Conservation (phyloP, 108 stramenopile genomes). For the Nannochloropsis gaditana region DNA sequence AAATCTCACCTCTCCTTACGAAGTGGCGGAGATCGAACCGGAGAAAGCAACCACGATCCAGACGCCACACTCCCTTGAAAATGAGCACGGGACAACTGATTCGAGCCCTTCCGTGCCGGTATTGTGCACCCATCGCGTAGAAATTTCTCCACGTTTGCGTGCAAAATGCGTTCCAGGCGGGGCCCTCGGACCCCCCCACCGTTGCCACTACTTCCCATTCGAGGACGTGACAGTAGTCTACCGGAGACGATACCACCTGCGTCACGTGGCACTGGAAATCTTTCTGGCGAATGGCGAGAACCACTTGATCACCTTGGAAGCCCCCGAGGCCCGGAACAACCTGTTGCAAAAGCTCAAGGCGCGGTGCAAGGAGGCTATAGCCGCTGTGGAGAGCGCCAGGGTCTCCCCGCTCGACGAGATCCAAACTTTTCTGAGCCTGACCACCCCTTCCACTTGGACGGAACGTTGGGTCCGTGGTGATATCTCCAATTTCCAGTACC, state of each 20-base stretch:
- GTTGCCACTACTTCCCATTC: not conserved
- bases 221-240: not conserved
- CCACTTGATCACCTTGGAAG: not conserved
- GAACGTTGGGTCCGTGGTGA: slow-evolving; percentile 23
- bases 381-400: not conserved
- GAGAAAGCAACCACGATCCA: slow-evolving; percentile 3
- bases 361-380: not conserved
- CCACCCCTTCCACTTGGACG: slow-evolving; percentile 12
- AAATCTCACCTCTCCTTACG: not conserved
- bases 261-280: not conserved
- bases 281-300: not conserved
- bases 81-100: not conserved
- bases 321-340: not conserved
- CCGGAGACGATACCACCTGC: not conserved
- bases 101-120: not conserved
- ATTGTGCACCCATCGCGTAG: not conserved
- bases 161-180: not conserved
- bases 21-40: not conserved
- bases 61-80: not conserved
- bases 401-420: not conserved
- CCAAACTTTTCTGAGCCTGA: not conserved
- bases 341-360: not conserved
- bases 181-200: not conserved
- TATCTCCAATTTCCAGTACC: slow-evolving; percentile 47
- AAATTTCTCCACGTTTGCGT: not conserved